phyloP scores from a whole-genome alignment of 768 basidiomycete genomes.

The Russula olivacea region DNA sequence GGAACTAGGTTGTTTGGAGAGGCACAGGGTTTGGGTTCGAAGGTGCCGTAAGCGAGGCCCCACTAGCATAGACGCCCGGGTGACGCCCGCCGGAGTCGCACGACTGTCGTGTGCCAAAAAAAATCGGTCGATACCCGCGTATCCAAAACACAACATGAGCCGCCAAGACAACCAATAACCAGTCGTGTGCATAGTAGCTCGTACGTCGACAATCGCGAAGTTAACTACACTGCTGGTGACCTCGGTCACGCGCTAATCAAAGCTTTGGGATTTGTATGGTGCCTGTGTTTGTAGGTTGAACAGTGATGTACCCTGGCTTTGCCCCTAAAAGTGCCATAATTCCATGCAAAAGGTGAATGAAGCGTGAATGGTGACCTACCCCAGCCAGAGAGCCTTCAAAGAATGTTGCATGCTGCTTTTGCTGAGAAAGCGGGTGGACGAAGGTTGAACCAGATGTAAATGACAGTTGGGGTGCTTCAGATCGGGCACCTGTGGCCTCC shows the following conservation, averaged over 20 bases:
- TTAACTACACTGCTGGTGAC: no score
- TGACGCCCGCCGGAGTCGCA: no score
- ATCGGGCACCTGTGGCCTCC: neutral
- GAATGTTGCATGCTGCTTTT: neutral
- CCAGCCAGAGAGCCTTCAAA: neutral
- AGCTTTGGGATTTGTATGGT: constrained; percentile 4
- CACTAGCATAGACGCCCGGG: no score
- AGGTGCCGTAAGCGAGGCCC: no score
- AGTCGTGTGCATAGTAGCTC: no score
- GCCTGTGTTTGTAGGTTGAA: constrained; percentile 17
- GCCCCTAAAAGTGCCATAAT: neutral
- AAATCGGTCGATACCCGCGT: no score
- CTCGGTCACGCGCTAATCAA: neutral
- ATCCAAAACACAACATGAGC: no score
- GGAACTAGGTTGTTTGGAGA: no score
- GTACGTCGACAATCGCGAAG: no score
- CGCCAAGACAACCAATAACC: no score
- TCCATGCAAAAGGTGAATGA: neutral
- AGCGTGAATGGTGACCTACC: neutral
- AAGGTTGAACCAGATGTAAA: constrained; percentile 11
- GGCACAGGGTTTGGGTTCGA: no score
- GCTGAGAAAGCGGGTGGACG: neutral
- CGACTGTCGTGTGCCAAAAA: no score
- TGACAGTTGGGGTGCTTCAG: neutral
- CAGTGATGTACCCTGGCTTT: neutral